A percentile compares a stretch with the other conserved stretches of the same genome.
Evolutionary conservation across 495 filamentous ascomycete species (phyloP).

Genomic region (Penicillium cataractarum): DNA sequence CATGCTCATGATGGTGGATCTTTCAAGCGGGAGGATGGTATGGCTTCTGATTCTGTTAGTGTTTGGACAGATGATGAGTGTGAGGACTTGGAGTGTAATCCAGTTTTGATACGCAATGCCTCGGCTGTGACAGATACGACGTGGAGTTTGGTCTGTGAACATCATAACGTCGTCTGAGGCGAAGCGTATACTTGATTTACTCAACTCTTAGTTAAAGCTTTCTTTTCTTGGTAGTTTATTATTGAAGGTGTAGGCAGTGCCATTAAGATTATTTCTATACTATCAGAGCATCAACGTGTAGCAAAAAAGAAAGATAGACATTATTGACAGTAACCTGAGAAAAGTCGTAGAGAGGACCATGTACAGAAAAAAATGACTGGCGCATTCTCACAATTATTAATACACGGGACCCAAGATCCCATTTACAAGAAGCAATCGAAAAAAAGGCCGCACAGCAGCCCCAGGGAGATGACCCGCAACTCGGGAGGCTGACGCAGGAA

Average conservation of each 20-base stretch:
- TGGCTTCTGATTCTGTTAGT: constrained; percentile 7
- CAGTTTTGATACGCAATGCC: neutral
- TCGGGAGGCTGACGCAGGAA: constrained; percentile 26
- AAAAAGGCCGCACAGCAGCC: constrained; percentile 20
- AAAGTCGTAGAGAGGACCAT: constrained; percentile 25
- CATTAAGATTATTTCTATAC: no score
- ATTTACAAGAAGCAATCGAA: constrained; percentile 32
- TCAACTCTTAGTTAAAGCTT: neutral
- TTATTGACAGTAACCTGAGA: constrained; percentile 33
- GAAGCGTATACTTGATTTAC: neutral
- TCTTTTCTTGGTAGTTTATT: neutral
- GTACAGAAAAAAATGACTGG: constrained; percentile 29
- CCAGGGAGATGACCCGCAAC: constrained; percentile 43
- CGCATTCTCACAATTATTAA: constrained; percentile 33
- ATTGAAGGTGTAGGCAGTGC: no score
- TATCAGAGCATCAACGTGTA: neutral
- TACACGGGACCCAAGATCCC: constrained; percentile 30
- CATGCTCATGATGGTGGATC: neutral
- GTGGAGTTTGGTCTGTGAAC: constrained; percentile 19
- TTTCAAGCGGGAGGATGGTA: neutral
- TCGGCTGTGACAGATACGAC: constrained; percentile 5
- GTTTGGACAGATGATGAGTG: constrained; percentile 20
- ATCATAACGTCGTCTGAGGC: constrained; percentile 20
- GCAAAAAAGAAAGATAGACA: constrained; percentile 28
- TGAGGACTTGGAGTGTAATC: neutral